Conservation (phyloP, 1,284 basidiomycete genomes). For the Leccinum pachyderme region DNA sequence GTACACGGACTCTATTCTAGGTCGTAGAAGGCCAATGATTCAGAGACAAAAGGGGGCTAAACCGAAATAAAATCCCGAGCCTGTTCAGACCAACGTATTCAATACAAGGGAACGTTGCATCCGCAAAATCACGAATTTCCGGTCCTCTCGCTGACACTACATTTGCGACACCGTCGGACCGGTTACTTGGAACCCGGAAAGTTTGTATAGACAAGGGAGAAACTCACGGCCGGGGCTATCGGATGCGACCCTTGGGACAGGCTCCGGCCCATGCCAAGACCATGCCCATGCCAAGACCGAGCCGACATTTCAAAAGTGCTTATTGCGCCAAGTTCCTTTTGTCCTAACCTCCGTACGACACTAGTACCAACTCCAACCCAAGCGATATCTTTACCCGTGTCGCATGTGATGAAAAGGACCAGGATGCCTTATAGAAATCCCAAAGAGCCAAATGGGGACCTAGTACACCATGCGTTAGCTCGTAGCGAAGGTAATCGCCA, state of each 20-base stretch:
- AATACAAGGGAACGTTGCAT: neutral
- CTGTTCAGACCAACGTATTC: neutral
- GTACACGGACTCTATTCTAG: no score
- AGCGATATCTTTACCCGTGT: no score
- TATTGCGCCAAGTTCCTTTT: neutral
- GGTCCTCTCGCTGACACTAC: neutral
- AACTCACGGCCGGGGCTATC: neutral
- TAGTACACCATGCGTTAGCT: neutral
- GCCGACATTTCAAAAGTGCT: neutral
- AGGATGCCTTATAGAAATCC: neutral
- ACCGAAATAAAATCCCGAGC: neutral
- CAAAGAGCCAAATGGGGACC: neutral
- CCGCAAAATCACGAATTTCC: neutral
- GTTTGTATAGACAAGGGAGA: neutral
- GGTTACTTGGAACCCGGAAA: neutral
- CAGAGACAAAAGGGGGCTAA: neutral
- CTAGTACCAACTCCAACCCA: no score
- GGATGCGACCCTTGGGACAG: neutral
- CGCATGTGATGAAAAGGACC: no score
- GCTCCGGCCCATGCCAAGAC: neutral
- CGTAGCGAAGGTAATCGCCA: neutral
- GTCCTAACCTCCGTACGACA: neutral
- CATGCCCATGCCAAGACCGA: neutral
- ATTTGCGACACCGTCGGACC: no score
- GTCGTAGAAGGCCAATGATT: neutral